Base-by-base conservation (phyloP, 1,139 yeast genomes). In the Tardiomyces blankii region DNA sequence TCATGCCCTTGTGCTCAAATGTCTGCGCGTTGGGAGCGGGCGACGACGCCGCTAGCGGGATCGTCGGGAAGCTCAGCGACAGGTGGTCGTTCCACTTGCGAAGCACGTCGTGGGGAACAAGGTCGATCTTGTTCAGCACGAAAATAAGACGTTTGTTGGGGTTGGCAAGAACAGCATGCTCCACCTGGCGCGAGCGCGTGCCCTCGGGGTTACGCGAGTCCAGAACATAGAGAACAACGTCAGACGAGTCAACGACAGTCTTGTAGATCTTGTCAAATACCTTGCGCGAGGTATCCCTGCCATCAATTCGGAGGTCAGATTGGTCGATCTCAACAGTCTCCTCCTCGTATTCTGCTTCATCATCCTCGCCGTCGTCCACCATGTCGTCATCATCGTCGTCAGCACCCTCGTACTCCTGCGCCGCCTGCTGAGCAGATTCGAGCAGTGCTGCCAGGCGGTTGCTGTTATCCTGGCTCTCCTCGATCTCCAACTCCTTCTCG, bases 131-230 rank as follows among this genome's bases (percentile, higher is more conserved):
- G 72, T 91, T 91, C 57, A 91, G 70, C 39, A 91, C 77, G 56
- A 87, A 77, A 47, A 91, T 82, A 54, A 93, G 73, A 62, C 96
- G 78, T 67, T 91, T 91, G 49, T 85, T 85, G 51, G 79, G 82
- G 55, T 80, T 77, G 59, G 84, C 83, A 51, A 89, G 69, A 38
- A 91, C 89, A 1, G 94, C 86, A 61, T 86, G 83, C 69, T 91
- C 99, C 38, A 91, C 93, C 61, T 79, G 86, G 62, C 80, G 78
- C 12, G 96, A 88, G 62, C 99, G 78, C 4, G 98, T 91, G 32
- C 89, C 80, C 64, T 86, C 96, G 45, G 99, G 98, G 66, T 91
- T 96, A 65, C 99, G 80, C 2, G 99, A 96, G 67, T 91, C 99
- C 60, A 91, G 71, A 19, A 91, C 96, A 58, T 93, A 91, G 47